Base-by-base conservation (phyloP, 257 asterid species). In the Salvia miltiorrhiza region DNA sequence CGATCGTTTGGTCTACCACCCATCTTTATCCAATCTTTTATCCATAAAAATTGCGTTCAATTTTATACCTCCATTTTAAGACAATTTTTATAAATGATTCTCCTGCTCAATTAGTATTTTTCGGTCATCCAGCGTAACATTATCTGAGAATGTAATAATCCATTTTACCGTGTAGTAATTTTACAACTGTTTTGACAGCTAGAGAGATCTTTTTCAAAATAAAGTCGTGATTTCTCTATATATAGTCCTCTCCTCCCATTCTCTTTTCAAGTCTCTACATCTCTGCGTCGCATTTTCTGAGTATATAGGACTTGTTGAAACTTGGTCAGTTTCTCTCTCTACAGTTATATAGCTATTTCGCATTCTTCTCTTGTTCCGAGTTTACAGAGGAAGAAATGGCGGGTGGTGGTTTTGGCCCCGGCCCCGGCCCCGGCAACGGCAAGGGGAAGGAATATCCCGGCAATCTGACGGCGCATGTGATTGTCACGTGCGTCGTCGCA, bases 401-500 rank as follows among this genome's bases (percentile, higher is more conserved):
- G 17, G 97, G 92, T 24, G 96, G 96, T 64, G 97, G 95, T 53
- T 45, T 89, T 10, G 89, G 49, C 17, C 65, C 83, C 13, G 83
- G 60, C 21, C 67, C 83, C 11, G 83, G 62, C 20, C 69, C 82
- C 12, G 84, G 75, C 55, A 57, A 83, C 9, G 89, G 82, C 0
- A 66, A 7, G 65, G 81, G 87, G 24, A 87, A 85, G 69, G 86
- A 66, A 21, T 92, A 92, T 77, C 92, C 96, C 54, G 96, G 97
- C 9, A 76, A 83, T 28, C 88, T 92, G 6, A 92, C 96, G 50
- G 74, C 73, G 2, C 86, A 87, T 57, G 96, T 89, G 35, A 76
- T 86, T 24, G 10, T 75, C 5, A 87, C 96, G 26, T 92, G 96
- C 72, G 76, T 92, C 65, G 84, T 89, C n/a, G 97, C 97, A 1